Evolutionary conservation across 129 eudicot genomes (phyloP), one percentile per base, ranked within the genome.

Genomic region (Helianthus tuberosus): DNA sequence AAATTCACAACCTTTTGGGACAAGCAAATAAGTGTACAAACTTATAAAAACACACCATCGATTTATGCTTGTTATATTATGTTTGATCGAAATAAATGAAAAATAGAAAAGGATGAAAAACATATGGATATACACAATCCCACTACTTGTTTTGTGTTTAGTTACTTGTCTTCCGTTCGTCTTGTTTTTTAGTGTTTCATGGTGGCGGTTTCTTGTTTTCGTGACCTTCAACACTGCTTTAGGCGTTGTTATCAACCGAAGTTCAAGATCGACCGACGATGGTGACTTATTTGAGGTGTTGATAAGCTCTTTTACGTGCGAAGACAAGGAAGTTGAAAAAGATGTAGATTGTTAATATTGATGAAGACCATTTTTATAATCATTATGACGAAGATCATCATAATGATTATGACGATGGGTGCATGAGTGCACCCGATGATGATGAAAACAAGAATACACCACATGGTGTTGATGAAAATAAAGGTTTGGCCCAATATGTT

Each of bases 131-230:
- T 65, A 75, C 72, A 9, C 48, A 51, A 43, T 54, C 20, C 29
- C 79, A 0, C 27, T 65, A 14, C 58, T 75, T 43, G 11, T 66
- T 54, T 15, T 66, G 38, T 66, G 79, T 66, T 65, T 75, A 8
- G 11, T 75, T 43, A 32, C 73, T 41, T 66, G 58, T 66, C 58
- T 75, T 66, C 66, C 48, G 3, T 66, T 66, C 53, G n/a, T 66
- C 48, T 53, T 75, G 14, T 14, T 65, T 41, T 75, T 66, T 54
- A 49, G 73, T 66, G 57, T 41, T 44, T 54, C 29, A 0, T 66
- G 73, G 5, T 66, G 73, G 66, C 79, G 59, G 7, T 66, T 75
- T 25, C 38, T 66, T 27, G 66, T 75, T 54, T 75, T 75, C 58
- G 41, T 75, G 8, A 53, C 38, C 5, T 66, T 66, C 39, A 75